These are phyloP conservation scores for Calonectria crousiana DNA, from an alignment of 2,329 filamentous ascomycete genomes.

Conservation along the genomic window DNA sequence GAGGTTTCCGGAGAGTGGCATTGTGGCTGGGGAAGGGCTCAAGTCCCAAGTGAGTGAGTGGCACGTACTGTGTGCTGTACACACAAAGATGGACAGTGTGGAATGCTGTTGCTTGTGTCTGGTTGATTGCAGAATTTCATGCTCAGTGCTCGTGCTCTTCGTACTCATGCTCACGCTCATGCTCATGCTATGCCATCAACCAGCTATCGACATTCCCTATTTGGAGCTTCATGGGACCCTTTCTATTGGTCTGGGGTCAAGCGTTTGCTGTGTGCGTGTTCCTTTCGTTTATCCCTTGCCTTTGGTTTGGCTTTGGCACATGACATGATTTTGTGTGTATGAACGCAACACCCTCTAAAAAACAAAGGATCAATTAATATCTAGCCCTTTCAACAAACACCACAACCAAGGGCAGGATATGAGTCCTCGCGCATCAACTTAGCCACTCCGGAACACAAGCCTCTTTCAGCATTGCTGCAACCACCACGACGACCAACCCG, in stretches of 20 bases:
- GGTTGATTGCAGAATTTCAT: neutral
- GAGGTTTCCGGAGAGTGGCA: neutral
- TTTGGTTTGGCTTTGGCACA: neutral
- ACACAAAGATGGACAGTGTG: neutral
- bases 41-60: neutral
- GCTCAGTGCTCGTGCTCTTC: neutral
- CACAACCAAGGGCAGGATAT: neutral
- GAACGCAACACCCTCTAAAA: neutral
- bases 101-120: neutral
- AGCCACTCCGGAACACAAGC: neutral
- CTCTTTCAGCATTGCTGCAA: neutral
- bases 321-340: neutral
- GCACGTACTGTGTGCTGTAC: neutral
- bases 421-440: neutral
- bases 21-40: neutral
- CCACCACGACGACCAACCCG: neutral
- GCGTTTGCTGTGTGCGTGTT: neutral
- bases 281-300: neutral
- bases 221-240: neutral
- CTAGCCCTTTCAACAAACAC: neutral
- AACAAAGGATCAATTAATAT: neutral
- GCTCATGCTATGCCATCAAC: neutral
- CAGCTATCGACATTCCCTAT: neutral
- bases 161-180: neutral
- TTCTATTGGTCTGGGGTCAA: neutral